Evolutionary conservation across 2,329 filamentous ascomycete species (phyloP).

Genomic region (Paecilomyces fulvus): DNA sequence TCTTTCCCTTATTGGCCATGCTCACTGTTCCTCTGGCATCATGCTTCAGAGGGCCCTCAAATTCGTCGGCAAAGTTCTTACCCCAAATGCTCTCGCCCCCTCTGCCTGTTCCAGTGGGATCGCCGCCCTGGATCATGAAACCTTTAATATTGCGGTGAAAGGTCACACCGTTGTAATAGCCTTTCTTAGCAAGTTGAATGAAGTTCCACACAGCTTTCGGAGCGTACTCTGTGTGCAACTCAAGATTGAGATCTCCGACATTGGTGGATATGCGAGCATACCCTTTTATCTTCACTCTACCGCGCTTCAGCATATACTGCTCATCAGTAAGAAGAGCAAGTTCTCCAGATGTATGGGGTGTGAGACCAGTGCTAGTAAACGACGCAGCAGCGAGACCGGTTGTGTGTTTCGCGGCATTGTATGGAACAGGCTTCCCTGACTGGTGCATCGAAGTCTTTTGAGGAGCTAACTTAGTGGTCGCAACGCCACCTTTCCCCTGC

Average conservation of each 20-base stretch:
- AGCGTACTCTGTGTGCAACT: conserved; percentile 82
- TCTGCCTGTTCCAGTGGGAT: conserved; percentile 83
- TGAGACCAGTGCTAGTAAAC: conserved; percentile 90
- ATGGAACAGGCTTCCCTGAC: conserved; percentile 42
- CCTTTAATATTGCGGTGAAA: conserved; percentile 93
- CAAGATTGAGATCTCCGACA: conserved; percentile 74
- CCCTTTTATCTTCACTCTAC: conserved; percentile 78
- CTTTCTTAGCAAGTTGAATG: conserved; percentile 73
- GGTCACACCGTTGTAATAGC: conserved; percentile 74
- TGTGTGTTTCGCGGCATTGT: conserved; percentile 84
- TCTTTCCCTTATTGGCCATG: conserved; percentile 99
- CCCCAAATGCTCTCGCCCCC: conserved; percentile 91
- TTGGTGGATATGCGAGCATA: conserved; percentile 87
- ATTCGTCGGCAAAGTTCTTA: conserved; percentile 88
- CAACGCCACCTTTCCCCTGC: conserved; percentile 14
- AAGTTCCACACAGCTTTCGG: conserved; percentile 98
- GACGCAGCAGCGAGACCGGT: conserved; percentile 86
- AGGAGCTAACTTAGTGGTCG: conserved; percentile 4
- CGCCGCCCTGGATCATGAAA: conserved; percentile 97
- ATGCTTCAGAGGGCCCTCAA: conserved; percentile 83
- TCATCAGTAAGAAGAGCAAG: conserved; percentile 83
- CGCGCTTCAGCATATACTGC: conserved; percentile 91
- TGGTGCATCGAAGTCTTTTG: conserved; percentile 17
- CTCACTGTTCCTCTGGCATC: conserved; percentile 69
- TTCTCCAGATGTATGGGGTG: conserved; percentile 81